Percentiles rank a stretch among this genome's conserved stretches.
phyloP scores from a whole-genome alignment of 2,329 filamentous ascomycete species.

The Neonectria ditissima region DNA sequence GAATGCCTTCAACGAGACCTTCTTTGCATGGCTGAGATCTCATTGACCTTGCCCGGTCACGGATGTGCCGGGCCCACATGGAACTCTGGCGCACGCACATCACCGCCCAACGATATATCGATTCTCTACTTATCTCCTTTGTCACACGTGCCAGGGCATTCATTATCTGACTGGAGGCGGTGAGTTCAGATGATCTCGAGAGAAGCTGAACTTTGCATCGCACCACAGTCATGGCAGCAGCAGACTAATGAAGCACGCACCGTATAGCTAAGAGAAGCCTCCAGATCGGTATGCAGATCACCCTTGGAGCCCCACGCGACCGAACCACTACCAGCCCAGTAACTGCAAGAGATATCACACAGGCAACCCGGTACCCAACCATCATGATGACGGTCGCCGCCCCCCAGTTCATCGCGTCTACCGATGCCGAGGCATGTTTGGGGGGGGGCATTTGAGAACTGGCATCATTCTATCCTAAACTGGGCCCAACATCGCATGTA shows the following conservation, averaged over 20 bases:
- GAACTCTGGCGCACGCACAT: slow-evolving; percentile 12
- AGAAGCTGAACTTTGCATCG: slow-evolving; percentile 39
- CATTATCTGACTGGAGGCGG: slow-evolving; percentile 31
- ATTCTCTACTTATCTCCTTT: slow-evolving; percentile 1
- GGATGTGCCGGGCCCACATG: not conserved
- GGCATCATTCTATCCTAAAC: slow-evolving; percentile 4
- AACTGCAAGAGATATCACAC: slow-evolving; percentile 12
- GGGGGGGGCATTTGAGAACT: slow-evolving; percentile 6
- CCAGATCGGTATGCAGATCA: slow-evolving; percentile 40
- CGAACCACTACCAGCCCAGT: slow-evolving; percentile 7
- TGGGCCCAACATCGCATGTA: not conserved
- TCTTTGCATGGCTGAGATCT: slow-evolving; percentile 1
- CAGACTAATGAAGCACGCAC: slow-evolving; percentile 40
- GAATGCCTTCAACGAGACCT: slow-evolving; percentile 16
- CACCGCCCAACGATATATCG: slow-evolving; percentile 12
- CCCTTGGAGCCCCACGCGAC: slow-evolving; percentile 26
- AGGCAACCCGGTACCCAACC: not conserved
- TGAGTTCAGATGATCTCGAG: slow-evolving; percentile 32
- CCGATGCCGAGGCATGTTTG: slow-evolving; percentile 15
- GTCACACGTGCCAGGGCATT: not conserved
- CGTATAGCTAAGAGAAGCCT: slow-evolving; percentile 39
- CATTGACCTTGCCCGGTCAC: not conserved
- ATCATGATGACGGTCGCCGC: slow-evolving; percentile 11
- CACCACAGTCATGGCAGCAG: slow-evolving; percentile 31
- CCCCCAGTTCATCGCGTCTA: not conserved